phyloP scores from a whole-genome alignment of 768 basidiomycete genomes.

The Paxillus rubicundulus region DNA sequence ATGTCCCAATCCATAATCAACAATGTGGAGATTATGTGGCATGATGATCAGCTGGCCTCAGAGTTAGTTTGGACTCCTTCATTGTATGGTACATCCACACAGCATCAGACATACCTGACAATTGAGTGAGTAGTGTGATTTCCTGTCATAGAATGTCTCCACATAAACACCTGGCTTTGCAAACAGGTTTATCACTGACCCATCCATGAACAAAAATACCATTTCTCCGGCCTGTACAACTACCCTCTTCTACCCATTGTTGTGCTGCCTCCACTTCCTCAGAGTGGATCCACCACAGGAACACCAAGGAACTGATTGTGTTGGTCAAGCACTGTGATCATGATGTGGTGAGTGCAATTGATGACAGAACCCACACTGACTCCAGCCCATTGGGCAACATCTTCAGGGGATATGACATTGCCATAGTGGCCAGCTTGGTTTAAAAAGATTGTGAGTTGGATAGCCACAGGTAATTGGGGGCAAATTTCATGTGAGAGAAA shows the following conservation, averaged over 20 bases:
- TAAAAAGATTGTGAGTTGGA: conserved; percentile 30
- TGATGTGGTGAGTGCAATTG: conserved; percentile 5
- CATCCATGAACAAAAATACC: neutral
- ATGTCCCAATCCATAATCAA: too few species aligned
- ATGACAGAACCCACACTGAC: neutral
- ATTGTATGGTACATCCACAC: too few species aligned
- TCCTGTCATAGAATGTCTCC: neutral
- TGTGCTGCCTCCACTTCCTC: too few species aligned
- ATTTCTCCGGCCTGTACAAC: neutral
- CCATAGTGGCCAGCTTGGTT: conserved; percentile 25
- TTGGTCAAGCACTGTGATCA: neutral
- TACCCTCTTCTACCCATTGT: neutral
- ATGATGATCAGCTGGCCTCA: too few species aligned
- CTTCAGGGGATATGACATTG: conserved; percentile 9
- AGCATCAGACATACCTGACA: neutral
- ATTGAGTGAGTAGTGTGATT: neutral
- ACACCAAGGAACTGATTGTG: conserved; percentile 3
- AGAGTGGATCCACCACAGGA: neutral
- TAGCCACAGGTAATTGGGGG: conserved; percentile 22
- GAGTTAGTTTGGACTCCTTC: too few species aligned
- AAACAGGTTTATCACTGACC: neutral
- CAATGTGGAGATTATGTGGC: too few species aligned
- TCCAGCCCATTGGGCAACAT: conserved; percentile 8
- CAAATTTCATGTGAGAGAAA: neutral
- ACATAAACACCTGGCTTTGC: neutral